A percentile compares a stretch with the other conserved stretches of the same genome.
phyloP scores from a whole-genome alignment of 352 stramenopile genomes.

The Globisporangium abappressorium region DNA sequence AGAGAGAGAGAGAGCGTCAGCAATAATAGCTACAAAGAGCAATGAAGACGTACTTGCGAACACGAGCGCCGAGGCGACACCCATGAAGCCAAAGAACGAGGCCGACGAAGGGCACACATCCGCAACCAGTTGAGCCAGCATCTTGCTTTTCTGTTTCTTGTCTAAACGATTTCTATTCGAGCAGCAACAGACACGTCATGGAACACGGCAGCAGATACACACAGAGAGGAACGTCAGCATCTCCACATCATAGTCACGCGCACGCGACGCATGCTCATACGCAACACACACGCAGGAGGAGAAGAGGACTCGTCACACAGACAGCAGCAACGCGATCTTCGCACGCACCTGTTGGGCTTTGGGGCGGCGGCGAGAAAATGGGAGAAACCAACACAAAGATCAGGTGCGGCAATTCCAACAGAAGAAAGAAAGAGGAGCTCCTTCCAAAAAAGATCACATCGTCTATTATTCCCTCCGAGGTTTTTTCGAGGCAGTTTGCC shows the following conservation, averaged over 20 bases:
- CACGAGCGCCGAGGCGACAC: conserved; percentile 93
- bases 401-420: not conserved
- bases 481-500: not conserved
- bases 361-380: conserved; percentile 11
- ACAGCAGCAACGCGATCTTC: conserved; percentile 5
- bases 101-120: conserved; percentile 97
- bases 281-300: not conserved
- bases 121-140: conserved; percentile 65
- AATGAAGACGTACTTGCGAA: conserved; percentile 82
- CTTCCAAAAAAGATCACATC: conserved; percentile 7
- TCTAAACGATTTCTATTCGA: not conserved
- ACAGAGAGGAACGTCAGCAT: not conserved
- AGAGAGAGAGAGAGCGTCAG: not conserved
- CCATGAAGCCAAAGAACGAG: conserved; percentile 99
- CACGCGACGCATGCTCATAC: not conserved
- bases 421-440: not conserved
- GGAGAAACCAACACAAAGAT: conserved; percentile 17
- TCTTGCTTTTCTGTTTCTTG: conserved; percentile 15
- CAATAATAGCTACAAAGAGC: conserved; percentile 1
- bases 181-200: not conserved
- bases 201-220: not conserved
- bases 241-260: not conserved
- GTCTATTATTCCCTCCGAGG: not conserved
- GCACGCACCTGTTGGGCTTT: conserved; percentile 12
- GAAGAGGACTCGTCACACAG: not conserved